phyloP scores from a whole-genome alignment of 768 basidiomycete species.

The Suillus subluteus region DNA sequence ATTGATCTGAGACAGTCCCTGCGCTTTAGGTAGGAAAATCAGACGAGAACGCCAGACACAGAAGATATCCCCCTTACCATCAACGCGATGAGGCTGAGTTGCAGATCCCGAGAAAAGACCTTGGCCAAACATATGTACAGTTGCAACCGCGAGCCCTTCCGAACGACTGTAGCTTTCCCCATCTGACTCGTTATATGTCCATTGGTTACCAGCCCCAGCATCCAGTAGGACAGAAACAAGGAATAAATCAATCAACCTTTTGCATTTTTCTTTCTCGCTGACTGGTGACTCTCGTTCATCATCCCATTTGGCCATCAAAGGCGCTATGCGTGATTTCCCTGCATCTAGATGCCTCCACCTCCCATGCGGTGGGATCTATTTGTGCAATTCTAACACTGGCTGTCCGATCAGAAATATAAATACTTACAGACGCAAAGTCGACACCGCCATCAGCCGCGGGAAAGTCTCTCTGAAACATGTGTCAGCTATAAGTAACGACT shows the following conservation, averaged over 20 bases:
- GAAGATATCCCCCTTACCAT: constrained; percentile 53
- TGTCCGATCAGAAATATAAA: not conserved
- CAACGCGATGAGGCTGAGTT: constrained; percentile 70
- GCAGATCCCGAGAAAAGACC: constrained; percentile 77
- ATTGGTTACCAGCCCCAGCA: constrained; percentile 86
- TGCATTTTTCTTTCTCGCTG: constrained; percentile 61
- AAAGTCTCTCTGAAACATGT: constrained; percentile 71
- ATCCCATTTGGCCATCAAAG: constrained; percentile 62
- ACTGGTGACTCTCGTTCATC: constrained; percentile 40
- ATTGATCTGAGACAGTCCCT: constrained; percentile 68
- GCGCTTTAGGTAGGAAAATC: constrained; percentile 48
- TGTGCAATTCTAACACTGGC: constrained; percentile 7
- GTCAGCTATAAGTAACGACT: constrained; percentile 15
- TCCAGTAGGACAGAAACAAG: constrained; percentile 91
- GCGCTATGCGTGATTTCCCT: constrained; percentile 62
- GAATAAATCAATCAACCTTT: constrained; percentile 87
- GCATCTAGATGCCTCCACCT: constrained; percentile 90
- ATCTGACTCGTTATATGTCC: constrained; percentile 71
- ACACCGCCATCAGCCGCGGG: constrained; percentile 38
- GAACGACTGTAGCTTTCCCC: constrained; percentile 63
- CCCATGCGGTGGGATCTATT: constrained; percentile 83
- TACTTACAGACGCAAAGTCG: constrained; percentile 62
- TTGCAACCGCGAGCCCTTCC: constrained; percentile 88
- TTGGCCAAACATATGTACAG: constrained; percentile 82
- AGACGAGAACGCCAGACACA: not conserved